Evolutionary conservation across 352 stramenopile genomes (phyloP), one percentile per base, ranked within the genome.

Genomic region (Ophiocytium majus): DNA sequence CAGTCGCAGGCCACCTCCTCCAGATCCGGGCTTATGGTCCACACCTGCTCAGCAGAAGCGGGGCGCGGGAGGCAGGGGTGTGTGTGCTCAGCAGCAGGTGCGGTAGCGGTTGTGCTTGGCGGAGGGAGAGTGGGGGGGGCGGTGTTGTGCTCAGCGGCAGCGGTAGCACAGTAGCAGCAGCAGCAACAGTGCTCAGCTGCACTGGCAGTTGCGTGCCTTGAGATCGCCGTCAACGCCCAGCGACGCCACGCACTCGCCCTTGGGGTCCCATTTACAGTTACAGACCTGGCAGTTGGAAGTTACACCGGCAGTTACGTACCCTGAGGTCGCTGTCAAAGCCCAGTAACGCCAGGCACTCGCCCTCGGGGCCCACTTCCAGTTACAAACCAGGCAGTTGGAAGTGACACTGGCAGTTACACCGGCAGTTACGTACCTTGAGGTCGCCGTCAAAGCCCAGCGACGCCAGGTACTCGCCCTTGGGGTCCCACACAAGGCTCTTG

Each of bases 401-500:
- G n/a, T n/a, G n/a, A n/a, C n/a, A n/a, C n/a, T n/a, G n/a, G n/a
- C n/a, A n/a, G n/a, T n/a, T n/a, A n/a, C n/a, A n/a, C n/a, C n/a
- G n/a, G n/a, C n/a, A n/a, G n/a, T n/a, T 10, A 35, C 66, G 35
- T 78, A 78, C 66, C 66, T 78, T 78, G 5, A 78, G 10, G 5
- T 78, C 35, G 32, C 82, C 82, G 63, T 86, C 82, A 64, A 86
- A 86, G 10, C 82, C 82, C 78, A 23, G 1, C 28, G 83, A 74
- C n/a, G 83, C 83, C 33, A 87, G 74, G 43, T 81, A 87, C 63
- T 85, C 79, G 33, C 83, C 83, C 71, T 14, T 82, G 28, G 83
- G 83, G 74, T 87, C 83, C 83, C 83, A 87, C 32, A 49, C 28
- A 31, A 85, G 35, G 79, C 79, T 85, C 49, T 87, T 87, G 9